Evolutionary conservation across 2,329 filamentous ascomycete species (phyloP), one percentile per base, ranked within the genome.

Genomic region (Fusarium pseudograminearum): DNA sequence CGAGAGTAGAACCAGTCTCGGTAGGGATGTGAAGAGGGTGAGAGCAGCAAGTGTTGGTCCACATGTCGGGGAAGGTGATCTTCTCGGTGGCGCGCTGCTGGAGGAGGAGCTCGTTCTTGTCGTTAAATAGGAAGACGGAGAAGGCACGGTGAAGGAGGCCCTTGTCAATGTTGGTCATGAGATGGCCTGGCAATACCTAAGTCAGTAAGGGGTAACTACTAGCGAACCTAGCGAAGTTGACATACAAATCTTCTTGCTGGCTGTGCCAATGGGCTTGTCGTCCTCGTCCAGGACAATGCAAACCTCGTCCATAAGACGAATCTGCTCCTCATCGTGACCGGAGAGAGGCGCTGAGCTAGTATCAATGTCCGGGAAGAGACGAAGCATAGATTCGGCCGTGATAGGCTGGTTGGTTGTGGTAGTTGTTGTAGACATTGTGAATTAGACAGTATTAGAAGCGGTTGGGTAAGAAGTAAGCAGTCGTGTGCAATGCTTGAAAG

Each of bases 21-120:
- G 91, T 91, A 11, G 96, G 92, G 72, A 98, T 92, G 57, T 93
- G 93, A 65, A 99, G 87, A 7, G 96, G 96, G 81, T 99, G 96
- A 40, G 96, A 99, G 86, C 96, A 99, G 87, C 96, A 99, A 33
- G 96, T 99, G 83, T 99, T 99, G 70, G 96, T 99, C 96, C 96
- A 99, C 91, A 98, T 94, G 79, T 97, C 93, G 50, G 96, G 95
- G 83, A 99, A 99, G 9, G 96, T 99, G 78, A 99, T 99, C 86
- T 99, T 99, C 84, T 98, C 95, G 41, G 90, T 85, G 30, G 96
- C 96, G 73, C 96, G 92, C 85, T 98, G 96, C 83, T 99, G 96
- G 53, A 99, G 89, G 45, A 99, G 91, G 65, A 98, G 86, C 75
- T 94, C 91, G 81, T 98, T 97, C 79, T 96, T 87, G 67, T 93